These are phyloP conservation scores for Danielozyma ontarioensis DNA, from an alignment of 805 yeast genomes.

Conservation along the genomic window DNA sequence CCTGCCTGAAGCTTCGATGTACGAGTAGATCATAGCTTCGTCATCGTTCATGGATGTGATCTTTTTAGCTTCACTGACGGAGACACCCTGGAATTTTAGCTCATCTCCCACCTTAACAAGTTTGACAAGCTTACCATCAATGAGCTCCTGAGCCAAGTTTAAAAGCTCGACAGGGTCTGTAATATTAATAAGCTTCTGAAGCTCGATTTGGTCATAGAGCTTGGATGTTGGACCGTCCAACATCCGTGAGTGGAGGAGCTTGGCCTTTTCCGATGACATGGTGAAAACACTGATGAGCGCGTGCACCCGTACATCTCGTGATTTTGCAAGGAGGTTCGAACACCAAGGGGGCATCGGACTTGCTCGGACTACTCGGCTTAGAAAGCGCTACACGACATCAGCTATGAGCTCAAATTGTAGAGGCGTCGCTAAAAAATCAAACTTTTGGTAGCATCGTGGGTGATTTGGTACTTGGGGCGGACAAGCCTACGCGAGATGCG, in stretches of 20 bases:
- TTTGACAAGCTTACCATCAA: conserved; percentile 59
- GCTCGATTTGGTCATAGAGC: conserved; percentile 64
- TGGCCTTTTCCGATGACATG: conserved; percentile 42
- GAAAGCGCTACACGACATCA: no score
- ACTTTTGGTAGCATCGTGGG: no score
- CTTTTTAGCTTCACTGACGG: conserved; percentile 68
- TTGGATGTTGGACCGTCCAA: conserved; percentile 42
- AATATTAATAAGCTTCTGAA: conserved; percentile 45
- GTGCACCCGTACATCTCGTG: no score
- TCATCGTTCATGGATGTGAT: conserved; percentile 76
- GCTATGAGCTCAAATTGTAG: no score
- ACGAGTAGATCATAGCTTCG: conserved; percentile 85
- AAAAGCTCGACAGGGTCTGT: conserved; percentile 42
- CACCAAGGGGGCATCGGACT: no score
- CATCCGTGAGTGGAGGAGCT: conserved; percentile 61
- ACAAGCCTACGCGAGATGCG: no score
- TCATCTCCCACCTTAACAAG: conserved; percentile 63
- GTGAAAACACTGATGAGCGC: no score
- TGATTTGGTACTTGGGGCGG: no score
- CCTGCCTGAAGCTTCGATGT: conserved; percentile 87
- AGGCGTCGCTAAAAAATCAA: no score
- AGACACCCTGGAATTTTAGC: conserved; percentile 70
- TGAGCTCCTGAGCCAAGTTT: conserved; percentile 45
- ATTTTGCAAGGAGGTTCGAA: no score
- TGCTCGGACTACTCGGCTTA: no score